Percentiles rank a stretch among this genome's conserved stretches.
These are phyloP conservation scores for Colletotrichum camelliae DNA, from an alignment of 2,329 filamentous ascomycete species.

Conservation along the genomic window DNA sequence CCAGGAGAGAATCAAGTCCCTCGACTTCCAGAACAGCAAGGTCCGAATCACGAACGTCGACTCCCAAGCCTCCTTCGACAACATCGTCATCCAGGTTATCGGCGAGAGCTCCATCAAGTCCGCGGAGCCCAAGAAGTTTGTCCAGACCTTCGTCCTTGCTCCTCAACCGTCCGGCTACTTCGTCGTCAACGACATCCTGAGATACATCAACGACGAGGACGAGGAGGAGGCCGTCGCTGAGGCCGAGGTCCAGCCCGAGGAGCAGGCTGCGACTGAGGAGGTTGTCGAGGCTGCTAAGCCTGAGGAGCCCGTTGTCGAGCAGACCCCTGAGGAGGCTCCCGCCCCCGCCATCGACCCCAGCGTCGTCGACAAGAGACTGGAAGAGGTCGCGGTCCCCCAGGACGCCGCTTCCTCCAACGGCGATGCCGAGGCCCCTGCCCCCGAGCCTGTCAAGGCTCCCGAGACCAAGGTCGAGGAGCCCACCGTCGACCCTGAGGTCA, in stretches of 20 bases:
- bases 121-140: slow-evolving; percentile 91
- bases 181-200: slow-evolving; percentile 96
- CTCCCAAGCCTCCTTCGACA: slow-evolving; percentile 88
- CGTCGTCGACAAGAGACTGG: slow-evolving; percentile 77
- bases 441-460: slow-evolving; percentile 39
- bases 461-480: slow-evolving; percentile 28
- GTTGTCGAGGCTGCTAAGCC: slow-evolving; percentile 38
- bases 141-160: slow-evolving; percentile 96
- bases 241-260: slow-evolving; percentile 36
- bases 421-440: slow-evolving; percentile 34
- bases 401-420: slow-evolving; percentile 38
- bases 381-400: slow-evolving; percentile 58
- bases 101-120: slow-evolving; percentile 96
- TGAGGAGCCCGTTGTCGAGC: slow-evolving; percentile 32
- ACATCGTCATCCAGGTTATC: slow-evolving; percentile 97
- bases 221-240: slow-evolving; percentile 67
- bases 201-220: slow-evolving; percentile 85
- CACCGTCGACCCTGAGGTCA: slow-evolving; percentile 53
- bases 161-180: slow-evolving; percentile 97
- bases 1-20: slow-evolving; percentile 89
- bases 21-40: slow-evolving; percentile 97
- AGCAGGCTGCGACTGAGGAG: slow-evolving; percentile 51
- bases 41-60: slow-evolving; percentile 98
- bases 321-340: slow-evolving; percentile 25
- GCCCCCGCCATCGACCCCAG: slow-evolving; percentile 45